Evolutionary conservation across 164 flowering plant genomes (phyloP).

Genomic region (Berberis thunbergii): DNA sequence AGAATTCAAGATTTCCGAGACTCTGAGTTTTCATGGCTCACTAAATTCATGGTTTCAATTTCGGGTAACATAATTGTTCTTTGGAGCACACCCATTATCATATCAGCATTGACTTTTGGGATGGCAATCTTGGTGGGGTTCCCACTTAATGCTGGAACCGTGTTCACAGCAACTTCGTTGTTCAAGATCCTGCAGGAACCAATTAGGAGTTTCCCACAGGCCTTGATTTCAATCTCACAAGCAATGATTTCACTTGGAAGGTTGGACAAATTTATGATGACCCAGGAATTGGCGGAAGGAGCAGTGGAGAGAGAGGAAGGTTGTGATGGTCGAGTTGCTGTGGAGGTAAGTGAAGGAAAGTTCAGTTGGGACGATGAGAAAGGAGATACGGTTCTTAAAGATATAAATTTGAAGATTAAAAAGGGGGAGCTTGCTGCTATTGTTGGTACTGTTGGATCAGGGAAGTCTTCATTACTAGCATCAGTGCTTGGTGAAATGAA

Average conservation of each 20-base stretch:
- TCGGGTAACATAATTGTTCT: conserved; percentile 55
- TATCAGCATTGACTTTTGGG: conserved; percentile 28
- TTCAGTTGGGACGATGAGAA: conserved; percentile 88
- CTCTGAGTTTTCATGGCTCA: conserved; percentile 65
- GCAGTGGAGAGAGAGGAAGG: conserved; percentile 56
- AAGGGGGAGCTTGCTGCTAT: conserved; percentile 77
- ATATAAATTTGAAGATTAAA: conserved; percentile 51
- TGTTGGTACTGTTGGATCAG: conserved; percentile 95
- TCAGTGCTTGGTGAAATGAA: conserved; percentile 93
- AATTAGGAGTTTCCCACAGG: conserved; percentile 76
- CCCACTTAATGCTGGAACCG: conserved; percentile 55
- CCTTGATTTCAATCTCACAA: conserved; percentile 80
- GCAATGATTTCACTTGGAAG: conserved; percentile 77
- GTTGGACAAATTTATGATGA: conserved; percentile 62
- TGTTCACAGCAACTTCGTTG: conserved; percentile 65
- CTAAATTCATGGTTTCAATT: conserved; percentile 62
- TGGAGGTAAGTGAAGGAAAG: conserved; percentile 59
- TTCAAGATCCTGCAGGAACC: conserved; percentile 93
- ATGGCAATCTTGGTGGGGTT: conserved; percentile 50
- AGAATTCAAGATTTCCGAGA: conserved; percentile 53
- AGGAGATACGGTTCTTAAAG: conserved; percentile 34
- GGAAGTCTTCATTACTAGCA: conserved; percentile 85
- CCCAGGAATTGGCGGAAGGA: conserved; percentile 52
- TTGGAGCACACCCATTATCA: conserved; percentile 70
- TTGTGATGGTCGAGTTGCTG: conserved; percentile 40